Evolutionary conservation across 768 basidiomycete genomes (phyloP), one percentile per base, ranked within the genome.

Genomic region (Agaricus bisporus): DNA sequence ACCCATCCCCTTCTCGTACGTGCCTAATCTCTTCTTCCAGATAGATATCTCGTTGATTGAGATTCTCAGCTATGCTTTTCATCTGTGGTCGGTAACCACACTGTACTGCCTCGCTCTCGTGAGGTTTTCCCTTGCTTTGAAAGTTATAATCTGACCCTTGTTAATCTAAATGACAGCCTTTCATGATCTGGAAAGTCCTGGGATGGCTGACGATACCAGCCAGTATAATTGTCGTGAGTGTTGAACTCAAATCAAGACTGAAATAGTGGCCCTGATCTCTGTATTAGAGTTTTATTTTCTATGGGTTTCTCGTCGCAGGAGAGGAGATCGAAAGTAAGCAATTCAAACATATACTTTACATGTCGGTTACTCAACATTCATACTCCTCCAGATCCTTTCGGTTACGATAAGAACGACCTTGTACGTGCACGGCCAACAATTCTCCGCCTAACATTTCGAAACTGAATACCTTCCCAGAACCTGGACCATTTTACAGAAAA

Each of bases 1-100:
- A 1, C 86, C 86, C 3, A 86, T 89, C 42, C 87, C 86, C 9
- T 87, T 85, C 68, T 87, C 85, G 78, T 86, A 58, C 39, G 77
- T 66, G 4, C 29, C 10, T 18, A 3, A n/a, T 32, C 38, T 5
- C 10, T 36, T 17, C 15, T 15, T 41, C 8, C 4, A 38, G 15
- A 15, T 12, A 17, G 12, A 47, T 2, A 48, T 47, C 5, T 15
- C 2, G 14, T 39, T 11, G 17, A 22, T 22, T 4, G 18, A 20
- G 26, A 26, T 29, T n/a, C 9, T 41, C 57, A 85, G 83, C 39
- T 86, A 86, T 60, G 81, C 81, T 1, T 68, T 83, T 29, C 87
- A 88, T 61, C 68, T 88, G 38, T 88, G 85, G 86, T 64, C 73
- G 0, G 81, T 86, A 7, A 45, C 44, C 15, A 29, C 28, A 1